A percentile compares a stretch with the other conserved stretches of the same genome.
Evolutionary conservation across 371 early-diverging fungal genomes (phyloP).

Genomic region (Syncephalis plumigaleata): DNA sequence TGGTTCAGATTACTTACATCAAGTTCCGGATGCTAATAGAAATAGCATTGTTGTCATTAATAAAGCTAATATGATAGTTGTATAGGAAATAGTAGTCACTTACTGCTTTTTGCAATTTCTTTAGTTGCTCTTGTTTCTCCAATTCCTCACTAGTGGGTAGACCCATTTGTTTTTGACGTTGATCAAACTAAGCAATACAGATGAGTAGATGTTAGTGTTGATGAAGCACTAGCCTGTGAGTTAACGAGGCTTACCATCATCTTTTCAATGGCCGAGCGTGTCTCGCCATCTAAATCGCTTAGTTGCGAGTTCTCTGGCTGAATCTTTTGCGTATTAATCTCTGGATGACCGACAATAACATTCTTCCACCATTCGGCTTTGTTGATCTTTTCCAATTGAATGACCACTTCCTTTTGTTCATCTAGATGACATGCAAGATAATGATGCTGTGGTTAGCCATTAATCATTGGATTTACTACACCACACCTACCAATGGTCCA

Average conservation of each 20-base stretch:
- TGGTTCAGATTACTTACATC: constrained; percentile 1
- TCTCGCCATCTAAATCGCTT: constrained; percentile 78
- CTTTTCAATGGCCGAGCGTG: constrained; percentile 73
- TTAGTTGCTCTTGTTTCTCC: constrained; percentile 57
- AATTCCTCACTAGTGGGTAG: constrained; percentile 68
- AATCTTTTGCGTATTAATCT: constrained; percentile 77
- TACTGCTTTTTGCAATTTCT: constrained; percentile 32
- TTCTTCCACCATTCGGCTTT: constrained; percentile 83
- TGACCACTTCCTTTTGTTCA: constrained; percentile 45
- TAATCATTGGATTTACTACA: background rate
- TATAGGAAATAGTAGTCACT: background rate
- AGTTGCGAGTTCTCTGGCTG: constrained; percentile 82
- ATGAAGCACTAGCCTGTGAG: background rate
- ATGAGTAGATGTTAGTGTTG: background rate
- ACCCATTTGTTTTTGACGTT: constrained; percentile 70
- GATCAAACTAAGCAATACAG: constrained; percentile 58
- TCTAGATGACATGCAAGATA: constrained; percentile 9
- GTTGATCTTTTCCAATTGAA: constrained; percentile 75
- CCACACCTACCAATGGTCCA: constrained; percentile 53
- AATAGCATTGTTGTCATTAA: background rate
- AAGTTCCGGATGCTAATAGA: constrained; percentile 1
- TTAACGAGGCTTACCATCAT: constrained; percentile 36
- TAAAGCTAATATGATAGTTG: background rate
- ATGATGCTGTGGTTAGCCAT: background rate
- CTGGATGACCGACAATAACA: constrained; percentile 63